These are phyloP conservation scores for Coemansia sp. DNA, from an alignment of 192 early-diverging fungal genomes.

Conservation along the genomic window DNA sequence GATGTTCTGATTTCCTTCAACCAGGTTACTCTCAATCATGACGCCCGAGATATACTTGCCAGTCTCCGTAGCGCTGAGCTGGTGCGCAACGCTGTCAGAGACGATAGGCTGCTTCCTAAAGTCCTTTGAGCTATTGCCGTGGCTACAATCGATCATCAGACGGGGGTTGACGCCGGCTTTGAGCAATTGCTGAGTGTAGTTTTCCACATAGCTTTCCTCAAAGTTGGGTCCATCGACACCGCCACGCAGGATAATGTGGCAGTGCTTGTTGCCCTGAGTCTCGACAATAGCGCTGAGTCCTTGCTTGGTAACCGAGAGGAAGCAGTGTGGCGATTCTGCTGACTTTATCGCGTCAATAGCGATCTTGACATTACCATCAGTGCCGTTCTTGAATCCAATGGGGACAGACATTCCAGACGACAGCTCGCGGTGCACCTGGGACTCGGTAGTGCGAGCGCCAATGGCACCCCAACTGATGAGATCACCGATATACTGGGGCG, in stretches of 20 bases:
- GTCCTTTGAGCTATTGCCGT: conserved; percentile 92
- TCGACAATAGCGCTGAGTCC: conserved; percentile 81
- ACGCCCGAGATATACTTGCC: conserved; percentile 87
- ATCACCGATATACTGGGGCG: conserved; percentile 94
- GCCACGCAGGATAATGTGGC: conserved; percentile 95
- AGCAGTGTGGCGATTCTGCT: conserved; percentile 79
- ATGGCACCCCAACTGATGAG: conserved; percentile 97
- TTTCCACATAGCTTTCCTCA: conserved; percentile 68
- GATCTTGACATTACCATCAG: conserved; percentile 84
- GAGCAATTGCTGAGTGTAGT: conserved; percentile 60
- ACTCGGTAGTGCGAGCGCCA: conserved; percentile 95
- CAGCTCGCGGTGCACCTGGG: conserved; percentile 93
- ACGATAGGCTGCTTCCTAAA: conserved; percentile 85
- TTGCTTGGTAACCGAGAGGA: conserved; percentile 90
- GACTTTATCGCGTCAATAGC: conserved; percentile 78
- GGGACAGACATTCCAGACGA: conserved; percentile 95
- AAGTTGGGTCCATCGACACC: conserved; percentile 90
- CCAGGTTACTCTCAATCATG: conserved; percentile 94
- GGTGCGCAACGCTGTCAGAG: conserved; percentile 65
- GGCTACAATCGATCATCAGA: conserved; percentile 96
- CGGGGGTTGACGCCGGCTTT: conserved; percentile 61
- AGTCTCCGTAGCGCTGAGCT: conserved; percentile 64
- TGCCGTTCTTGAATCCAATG: conserved; percentile 98
- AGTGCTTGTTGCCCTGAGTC: conserved; percentile 87
- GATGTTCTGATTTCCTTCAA: conserved; percentile 84